These are phyloP conservation scores for Lactifluus echinatus DNA, from an alignment of 768 basidiomycete genomes.

Conservation along the genomic window DNA sequence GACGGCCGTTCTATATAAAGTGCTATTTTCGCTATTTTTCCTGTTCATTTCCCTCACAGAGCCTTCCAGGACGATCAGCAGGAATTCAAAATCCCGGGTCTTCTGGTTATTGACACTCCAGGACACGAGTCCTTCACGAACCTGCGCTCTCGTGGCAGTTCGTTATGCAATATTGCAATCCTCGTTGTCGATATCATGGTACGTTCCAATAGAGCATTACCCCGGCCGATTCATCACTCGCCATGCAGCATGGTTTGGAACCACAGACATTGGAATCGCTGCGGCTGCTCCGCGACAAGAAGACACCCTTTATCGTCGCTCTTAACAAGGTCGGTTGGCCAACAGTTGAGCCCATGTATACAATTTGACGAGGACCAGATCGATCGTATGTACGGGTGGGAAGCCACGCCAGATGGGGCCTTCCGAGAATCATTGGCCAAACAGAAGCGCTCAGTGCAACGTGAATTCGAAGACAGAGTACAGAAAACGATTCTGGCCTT, in stretches of 20 bases:
- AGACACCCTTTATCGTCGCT: constrained; percentile 98
- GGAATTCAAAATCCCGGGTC: constrained; percentile 95
- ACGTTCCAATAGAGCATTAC: constrained; percentile 21
- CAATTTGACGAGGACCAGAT: constrained; percentile 45
- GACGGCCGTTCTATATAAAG: constrained; percentile 89
- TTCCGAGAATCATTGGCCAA: constrained; percentile 86
- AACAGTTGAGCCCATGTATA: neutral
- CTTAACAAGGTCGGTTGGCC: constrained; percentile 66
- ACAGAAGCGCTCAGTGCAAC: constrained; percentile 69
- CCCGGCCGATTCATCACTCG: neutral
- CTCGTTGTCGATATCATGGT: constrained; percentile 98
- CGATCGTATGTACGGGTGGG: constrained; percentile 96
- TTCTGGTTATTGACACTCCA: constrained; percentile 94
- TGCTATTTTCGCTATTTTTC: constrained; percentile 24
- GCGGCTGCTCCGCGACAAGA: constrained; percentile 80
- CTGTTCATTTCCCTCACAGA: neutral
- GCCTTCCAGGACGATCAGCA: constrained; percentile 54
- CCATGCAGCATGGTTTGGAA: constrained; percentile 81
- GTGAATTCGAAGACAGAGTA: constrained; percentile 88
- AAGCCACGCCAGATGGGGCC: constrained; percentile 81
- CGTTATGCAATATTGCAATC: constrained; percentile 97
- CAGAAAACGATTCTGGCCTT: constrained; percentile 84
- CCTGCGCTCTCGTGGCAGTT: constrained; percentile 89
- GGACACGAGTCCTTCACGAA: constrained; percentile 99
- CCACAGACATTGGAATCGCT: constrained; percentile 97